These are phyloP conservation scores for Phaeosphaeriaceae sp. DNA, from an alignment of 2,329 filamentous ascomycete genomes.

Conservation along the genomic window DNA sequence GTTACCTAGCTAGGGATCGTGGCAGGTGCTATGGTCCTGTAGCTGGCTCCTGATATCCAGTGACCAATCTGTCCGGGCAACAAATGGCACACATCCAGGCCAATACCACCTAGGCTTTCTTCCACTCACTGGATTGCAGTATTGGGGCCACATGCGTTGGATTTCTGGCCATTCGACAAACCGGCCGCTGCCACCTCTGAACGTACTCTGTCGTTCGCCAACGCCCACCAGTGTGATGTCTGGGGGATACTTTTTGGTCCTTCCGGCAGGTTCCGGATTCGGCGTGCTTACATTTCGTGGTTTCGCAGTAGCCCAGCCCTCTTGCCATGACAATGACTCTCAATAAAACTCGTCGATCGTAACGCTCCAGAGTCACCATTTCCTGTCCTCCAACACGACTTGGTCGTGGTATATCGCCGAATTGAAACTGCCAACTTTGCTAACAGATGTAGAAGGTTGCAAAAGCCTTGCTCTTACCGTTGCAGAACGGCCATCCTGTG, in stretches of 20 bases:
- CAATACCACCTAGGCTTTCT: constrained; percentile 29
- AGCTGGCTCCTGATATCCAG: constrained; percentile 28
- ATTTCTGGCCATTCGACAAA: constrained; percentile 33
- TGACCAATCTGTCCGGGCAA: constrained; percentile 24
- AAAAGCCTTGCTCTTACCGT: constrained; percentile 27
- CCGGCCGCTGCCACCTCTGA: constrained; percentile 25
- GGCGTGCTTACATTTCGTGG: constrained; percentile 21
- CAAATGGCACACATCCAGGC: constrained; percentile 34
- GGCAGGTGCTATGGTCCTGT: constrained; percentile 18
- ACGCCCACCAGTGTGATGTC: constrained; percentile 28
- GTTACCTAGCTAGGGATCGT: too few species aligned
- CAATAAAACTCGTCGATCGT: constrained; percentile 40
- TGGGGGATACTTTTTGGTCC: constrained; percentile 31
- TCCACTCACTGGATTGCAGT: constrained; percentile 30
- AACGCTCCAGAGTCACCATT: constrained; percentile 35
- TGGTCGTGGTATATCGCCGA: constrained; percentile 37
- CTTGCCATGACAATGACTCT: constrained; percentile 29
- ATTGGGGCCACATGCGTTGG: constrained; percentile 34
- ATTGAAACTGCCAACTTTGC: constrained; percentile 30
- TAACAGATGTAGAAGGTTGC: constrained; percentile 29
- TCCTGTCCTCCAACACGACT: constrained; percentile 29
- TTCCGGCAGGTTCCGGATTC: constrained; percentile 23
- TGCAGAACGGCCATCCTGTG: constrained; percentile 31
- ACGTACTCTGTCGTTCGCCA: constrained; percentile 28
- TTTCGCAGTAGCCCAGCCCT: constrained; percentile 29